These are phyloP conservation scores for Pharus latifolius DNA, from an alignment of 176 grass and related monocot genomes.

Conservation along the genomic window DNA sequence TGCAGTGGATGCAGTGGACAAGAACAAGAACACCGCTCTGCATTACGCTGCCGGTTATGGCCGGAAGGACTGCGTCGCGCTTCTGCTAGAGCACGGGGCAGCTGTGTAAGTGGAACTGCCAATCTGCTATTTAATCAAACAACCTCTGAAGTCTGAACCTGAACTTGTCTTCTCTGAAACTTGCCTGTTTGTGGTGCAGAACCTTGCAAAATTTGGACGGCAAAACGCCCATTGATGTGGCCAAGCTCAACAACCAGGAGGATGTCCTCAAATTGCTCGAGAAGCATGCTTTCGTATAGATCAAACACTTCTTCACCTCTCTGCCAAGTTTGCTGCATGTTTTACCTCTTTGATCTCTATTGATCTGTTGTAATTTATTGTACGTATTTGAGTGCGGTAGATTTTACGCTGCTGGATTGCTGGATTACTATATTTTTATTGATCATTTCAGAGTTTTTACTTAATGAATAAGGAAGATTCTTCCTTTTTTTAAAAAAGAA, in stretches of 20 bases:
- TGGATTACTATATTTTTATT: background rate
- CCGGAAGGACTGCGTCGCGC: slow-evolving; percentile 69
- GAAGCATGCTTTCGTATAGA: slow-evolving; percentile 81
- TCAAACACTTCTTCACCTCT: background rate
- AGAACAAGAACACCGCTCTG: slow-evolving; percentile 82
- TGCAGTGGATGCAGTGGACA: slow-evolving; percentile 63
- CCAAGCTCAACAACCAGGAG: slow-evolving; percentile 80
- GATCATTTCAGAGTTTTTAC: slow-evolving; percentile 1
- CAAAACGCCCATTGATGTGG: slow-evolving; percentile 81
- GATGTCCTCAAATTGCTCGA: slow-evolving; percentile 93
- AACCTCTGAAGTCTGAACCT: background rate
- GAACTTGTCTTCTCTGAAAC: background rate
- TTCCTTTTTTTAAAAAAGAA: no score
- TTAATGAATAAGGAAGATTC: slow-evolving; percentile 18
- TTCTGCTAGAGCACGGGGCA: slow-evolving; percentile 60
- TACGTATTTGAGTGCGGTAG: background rate
- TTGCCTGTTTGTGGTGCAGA: background rate
- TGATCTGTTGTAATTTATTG: no score
- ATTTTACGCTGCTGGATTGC: background rate
- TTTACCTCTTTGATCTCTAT: no score
- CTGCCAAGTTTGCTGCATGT: background rate
- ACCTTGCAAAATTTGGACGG: slow-evolving; percentile 82
- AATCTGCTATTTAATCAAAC: background rate
- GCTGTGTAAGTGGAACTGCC: slow-evolving; percentile 47
- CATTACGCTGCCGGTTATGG: slow-evolving; percentile 92